Conservation (phyloP, 495 filamentous ascomycete species). For the Darksidea phi region DNA sequence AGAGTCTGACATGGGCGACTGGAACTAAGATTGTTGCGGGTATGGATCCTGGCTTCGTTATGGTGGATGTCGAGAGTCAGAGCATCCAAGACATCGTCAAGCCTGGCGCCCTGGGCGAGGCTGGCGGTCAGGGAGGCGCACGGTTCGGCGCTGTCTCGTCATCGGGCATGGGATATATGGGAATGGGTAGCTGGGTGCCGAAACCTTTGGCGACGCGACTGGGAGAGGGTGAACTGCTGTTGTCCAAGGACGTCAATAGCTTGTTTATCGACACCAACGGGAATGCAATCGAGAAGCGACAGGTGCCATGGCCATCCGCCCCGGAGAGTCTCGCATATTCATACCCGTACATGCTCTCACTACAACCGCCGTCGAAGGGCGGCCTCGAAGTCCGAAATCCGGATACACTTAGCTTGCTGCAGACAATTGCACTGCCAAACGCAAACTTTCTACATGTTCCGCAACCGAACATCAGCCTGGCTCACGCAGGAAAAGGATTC, state of each 20-base stretch:
- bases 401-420: conserved; percentile 80
- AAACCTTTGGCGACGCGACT: conserved; percentile 84
- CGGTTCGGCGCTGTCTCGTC: conserved; percentile 66
- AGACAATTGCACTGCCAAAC: conserved; percentile 75
- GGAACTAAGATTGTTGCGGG: conserved; percentile 83
- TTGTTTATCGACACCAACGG: conserved; percentile 84
- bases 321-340: conserved; percentile 91
- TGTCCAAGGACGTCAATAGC: conserved; percentile 95
- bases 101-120: conserved; percentile 70
- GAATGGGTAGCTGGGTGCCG: conserved; percentile 83
- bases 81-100: conserved; percentile 73
- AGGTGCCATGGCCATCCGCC: conserved; percentile 85
- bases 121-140: conserved; percentile 59
- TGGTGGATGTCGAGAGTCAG: conserved; percentile 77
- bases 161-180: conserved; percentile 91
- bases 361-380: conserved; percentile 82
- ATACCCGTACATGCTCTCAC: conserved; percentile 88
- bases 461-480: conserved; percentile 85
- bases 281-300: conserved; percentile 75
- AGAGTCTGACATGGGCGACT: conserved; percentile 84
- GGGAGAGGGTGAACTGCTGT: conserved; percentile 75
- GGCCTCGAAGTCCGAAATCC: conserved; percentile 89
- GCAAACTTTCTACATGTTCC: conserved; percentile 88
- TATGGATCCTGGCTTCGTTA: conserved; percentile 80
- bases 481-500: conserved; percentile 93